Evolutionary conservation across 768 basidiomycete genomes (phyloP), one percentile per base, ranked within the genome.

Genomic region (Cubamyces sp.): DNA sequence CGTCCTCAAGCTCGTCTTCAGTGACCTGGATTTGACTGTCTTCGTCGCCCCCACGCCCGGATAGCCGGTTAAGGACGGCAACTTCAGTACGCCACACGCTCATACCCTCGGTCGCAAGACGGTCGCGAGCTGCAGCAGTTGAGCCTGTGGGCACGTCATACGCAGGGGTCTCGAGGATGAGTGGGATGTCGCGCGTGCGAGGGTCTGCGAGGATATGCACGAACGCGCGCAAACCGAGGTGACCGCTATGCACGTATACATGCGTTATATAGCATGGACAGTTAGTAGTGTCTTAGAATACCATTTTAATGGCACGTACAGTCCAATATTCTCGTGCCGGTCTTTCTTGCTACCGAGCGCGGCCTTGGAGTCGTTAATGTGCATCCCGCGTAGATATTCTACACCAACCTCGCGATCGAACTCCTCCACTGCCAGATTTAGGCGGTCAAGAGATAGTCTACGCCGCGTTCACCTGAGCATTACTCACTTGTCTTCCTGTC

Each of bases 321-420:
- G 71, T 21, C 94, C 94, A 40, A 95, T 87, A 64, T 92, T 94
- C 72, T 93, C 87, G 66, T 95, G 94, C 41, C 91, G 75, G 68
- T 95, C 94, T 65, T 84, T 87, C 66, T 82, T 87, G 14, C 88
- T 87, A 3, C 79, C 82, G 14, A 84, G 77, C 1, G 75, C 77
- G 9, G 81, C 82, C 71, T 92, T 91, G 14, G 90, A 90, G 71
- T 94, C 93, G 70, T 96, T 96, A 47, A 94, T 70, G 68, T 96
- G 94, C 83, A 94, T 88, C 1, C 88, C 93, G 3, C 85, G 81
- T 16, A 95, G 84, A 70, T 92, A 94, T 14, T 78, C 70, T 25
- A 91, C 67, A 1, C 94, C 91, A 3, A 96, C 79, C 61, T 82
- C 75, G n/a, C 78, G 68, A 34, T 91, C 86, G 66, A 95, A 93